Evolutionary conservation across 441 rosid genomes (phyloP).

Genomic region (Aleurites moluccanus): DNA sequence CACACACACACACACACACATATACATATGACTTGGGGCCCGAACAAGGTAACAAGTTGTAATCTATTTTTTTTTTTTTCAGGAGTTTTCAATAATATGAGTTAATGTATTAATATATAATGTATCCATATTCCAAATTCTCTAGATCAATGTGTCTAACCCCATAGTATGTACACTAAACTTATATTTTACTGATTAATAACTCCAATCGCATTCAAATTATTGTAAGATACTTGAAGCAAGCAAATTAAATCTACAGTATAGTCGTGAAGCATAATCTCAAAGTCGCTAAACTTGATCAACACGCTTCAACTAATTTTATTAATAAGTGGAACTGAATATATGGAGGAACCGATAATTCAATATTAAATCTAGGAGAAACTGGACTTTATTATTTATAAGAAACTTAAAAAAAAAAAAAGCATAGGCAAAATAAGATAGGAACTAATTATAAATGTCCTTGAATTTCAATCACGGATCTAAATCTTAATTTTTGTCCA

Average conservation of each 20-base stretch:
- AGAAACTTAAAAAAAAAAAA: background rate
- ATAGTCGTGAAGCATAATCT: background rate
- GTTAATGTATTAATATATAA: background rate
- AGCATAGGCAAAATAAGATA: background rate
- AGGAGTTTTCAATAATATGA: background rate
- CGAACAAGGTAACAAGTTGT: background rate
- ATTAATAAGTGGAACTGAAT: background rate
- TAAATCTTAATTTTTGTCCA: no score
- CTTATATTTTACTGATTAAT: background rate
- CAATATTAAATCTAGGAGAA: no score
- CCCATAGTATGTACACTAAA: no score
- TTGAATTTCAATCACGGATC: background rate
- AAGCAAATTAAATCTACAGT: background rate
- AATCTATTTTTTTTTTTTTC: no score
- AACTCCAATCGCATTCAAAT: no score
- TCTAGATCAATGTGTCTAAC: no score
- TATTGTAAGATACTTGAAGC: background rate
- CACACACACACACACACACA: no score
- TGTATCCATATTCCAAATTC: background rate
- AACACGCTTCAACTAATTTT: background rate
- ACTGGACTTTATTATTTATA: background rate
- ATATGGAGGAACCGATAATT: no score
- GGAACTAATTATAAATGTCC: background rate
- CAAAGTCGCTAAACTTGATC: background rate
- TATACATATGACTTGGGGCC: background rate